phyloP scores from a whole-genome alignment of 2,329 filamentous ascomycete genomes.

The Ceratocystis alfenasii region DNA sequence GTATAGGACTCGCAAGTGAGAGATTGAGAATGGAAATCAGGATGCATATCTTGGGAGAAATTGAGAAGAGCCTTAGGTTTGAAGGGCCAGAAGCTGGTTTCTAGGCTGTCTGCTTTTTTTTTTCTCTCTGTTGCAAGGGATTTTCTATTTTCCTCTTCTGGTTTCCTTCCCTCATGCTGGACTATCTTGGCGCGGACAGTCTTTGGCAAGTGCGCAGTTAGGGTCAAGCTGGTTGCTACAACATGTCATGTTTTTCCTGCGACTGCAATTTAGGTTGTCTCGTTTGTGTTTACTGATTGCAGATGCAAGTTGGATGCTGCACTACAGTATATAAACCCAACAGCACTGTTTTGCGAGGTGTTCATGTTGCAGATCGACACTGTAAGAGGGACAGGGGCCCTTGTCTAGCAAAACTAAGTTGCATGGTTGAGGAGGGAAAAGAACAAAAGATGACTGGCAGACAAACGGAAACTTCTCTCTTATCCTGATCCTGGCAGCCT shows the following conservation, averaged over 20 bases:
- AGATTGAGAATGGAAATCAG: background rate
- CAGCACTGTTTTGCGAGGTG: background rate
- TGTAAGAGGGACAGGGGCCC: constrained; percentile 7
- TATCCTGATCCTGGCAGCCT: background rate
- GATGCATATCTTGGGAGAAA: background rate
- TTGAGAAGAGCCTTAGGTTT: background rate
- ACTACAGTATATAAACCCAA: background rate
- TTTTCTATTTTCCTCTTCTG: background rate
- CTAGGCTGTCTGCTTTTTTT: background rate
- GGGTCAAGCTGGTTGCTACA: background rate
- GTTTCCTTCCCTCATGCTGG: background rate
- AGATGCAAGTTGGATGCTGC: background rate
- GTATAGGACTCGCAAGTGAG: background rate
- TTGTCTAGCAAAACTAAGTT: background rate
- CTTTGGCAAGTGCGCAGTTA: background rate
- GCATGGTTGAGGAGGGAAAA: constrained; percentile 2
- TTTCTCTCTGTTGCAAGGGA: background rate
- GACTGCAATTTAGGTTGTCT: constrained; percentile 12
- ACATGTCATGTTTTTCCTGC: background rate
- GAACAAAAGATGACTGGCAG: constrained; percentile 15
- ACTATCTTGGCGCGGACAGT: background rate
- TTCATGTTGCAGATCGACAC: background rate
- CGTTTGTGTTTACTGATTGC: constrained; percentile 13
- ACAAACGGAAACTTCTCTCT: constrained; percentile 13
- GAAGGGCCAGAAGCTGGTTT: background rate